These are phyloP conservation scores for Podospora pseudoanserina DNA, from an alignment of 495 filamentous ascomycete genomes.

Conservation along the genomic window DNA sequence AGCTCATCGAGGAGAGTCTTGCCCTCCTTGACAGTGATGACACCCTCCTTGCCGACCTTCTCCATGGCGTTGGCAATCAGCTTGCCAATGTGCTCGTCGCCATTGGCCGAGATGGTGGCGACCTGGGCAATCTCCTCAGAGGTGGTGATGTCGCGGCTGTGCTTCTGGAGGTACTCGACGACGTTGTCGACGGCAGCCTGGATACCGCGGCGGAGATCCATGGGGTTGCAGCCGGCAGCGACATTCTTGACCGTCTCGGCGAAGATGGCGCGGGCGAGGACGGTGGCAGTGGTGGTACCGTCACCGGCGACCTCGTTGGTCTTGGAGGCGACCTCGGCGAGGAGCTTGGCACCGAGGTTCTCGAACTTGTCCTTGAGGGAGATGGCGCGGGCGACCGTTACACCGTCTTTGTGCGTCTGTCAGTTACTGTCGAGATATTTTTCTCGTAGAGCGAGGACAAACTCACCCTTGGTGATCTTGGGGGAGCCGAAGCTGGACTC, in stretches of 20 bases:
- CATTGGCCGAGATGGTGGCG: constrained; percentile 96
- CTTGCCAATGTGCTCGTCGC: constrained; percentile 91
- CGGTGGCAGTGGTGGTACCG: constrained; percentile 95
- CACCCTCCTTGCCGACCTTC: constrained; percentile 99
- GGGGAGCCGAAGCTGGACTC: constrained; percentile 97
- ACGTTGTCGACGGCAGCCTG: constrained; percentile 94
- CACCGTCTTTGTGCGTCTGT: constrained; percentile 63
- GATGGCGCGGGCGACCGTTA: constrained; percentile 89
- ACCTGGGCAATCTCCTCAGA: constrained; percentile 97
- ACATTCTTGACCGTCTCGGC: constrained; percentile 99
- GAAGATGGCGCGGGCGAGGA: constrained; percentile 97
- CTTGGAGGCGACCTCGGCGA: constrained; percentile 98
- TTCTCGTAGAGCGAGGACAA: background rate
- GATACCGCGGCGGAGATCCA: constrained; percentile 95
- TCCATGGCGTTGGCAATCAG: constrained; percentile 98
- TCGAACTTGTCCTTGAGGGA: constrained; percentile 98
- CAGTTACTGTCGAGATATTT: constrained; percentile 7
- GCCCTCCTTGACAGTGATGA: constrained; percentile 99
- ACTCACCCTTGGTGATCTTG: constrained; percentile 97
- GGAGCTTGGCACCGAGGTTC: constrained; percentile 92
- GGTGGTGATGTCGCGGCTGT: constrained; percentile 96
- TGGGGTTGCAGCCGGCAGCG: constrained; percentile 98
- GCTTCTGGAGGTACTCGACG: constrained; percentile 85
- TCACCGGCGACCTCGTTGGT: constrained; percentile 99
- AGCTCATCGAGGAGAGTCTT: constrained; percentile 98